phyloP scores from a whole-genome alignment of 352 stramenopile species.

The Plasmopara muralis region DNA sequence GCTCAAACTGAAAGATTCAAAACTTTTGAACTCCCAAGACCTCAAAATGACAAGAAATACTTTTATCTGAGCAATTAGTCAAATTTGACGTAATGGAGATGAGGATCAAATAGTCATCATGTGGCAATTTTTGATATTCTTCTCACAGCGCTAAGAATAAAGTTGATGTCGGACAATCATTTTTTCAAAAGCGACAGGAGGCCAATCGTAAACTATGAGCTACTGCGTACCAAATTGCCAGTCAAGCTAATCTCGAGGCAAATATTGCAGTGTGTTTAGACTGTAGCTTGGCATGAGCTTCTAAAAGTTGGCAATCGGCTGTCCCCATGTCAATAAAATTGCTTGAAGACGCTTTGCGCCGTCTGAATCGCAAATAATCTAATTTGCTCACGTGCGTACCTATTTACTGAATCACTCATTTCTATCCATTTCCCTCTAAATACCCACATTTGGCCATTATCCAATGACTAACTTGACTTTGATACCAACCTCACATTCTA shows the following conservation, averaged over 20 bases:
- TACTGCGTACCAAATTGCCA: conserved; percentile 63
- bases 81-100: too few relatives aligned
- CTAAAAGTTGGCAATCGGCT: conserved; percentile 7
- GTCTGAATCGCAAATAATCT: too few relatives aligned
- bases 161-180: conserved; percentile 47
- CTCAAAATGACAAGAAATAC: conserved; percentile 62
- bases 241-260: conserved; percentile 42
- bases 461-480: too few relatives aligned
- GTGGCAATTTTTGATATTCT: conserved; percentile 54
- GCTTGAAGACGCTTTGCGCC: conserved; percentile 36
- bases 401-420: neutral
- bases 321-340: conserved; percentile 52
- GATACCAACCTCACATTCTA: too few relatives aligned
- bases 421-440: too few relatives aligned
- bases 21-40: conserved; percentile 46
- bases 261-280: conserved; percentile 65
- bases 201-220: conserved; percentile 52
- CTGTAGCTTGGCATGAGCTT: neutral
- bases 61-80: too few relatives aligned
- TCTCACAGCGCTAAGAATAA: conserved; percentile 59
- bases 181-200: conserved; percentile 48
- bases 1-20: conserved; percentile 41
- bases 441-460: too few relatives aligned
- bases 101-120: conserved; percentile 49
- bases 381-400: conserved; percentile 42